Evolutionary conservation across 2,329 filamentous ascomycete species (phyloP), one percentile per base, ranked within the genome.

Genomic region (Raffaelea deltoideospora): DNA sequence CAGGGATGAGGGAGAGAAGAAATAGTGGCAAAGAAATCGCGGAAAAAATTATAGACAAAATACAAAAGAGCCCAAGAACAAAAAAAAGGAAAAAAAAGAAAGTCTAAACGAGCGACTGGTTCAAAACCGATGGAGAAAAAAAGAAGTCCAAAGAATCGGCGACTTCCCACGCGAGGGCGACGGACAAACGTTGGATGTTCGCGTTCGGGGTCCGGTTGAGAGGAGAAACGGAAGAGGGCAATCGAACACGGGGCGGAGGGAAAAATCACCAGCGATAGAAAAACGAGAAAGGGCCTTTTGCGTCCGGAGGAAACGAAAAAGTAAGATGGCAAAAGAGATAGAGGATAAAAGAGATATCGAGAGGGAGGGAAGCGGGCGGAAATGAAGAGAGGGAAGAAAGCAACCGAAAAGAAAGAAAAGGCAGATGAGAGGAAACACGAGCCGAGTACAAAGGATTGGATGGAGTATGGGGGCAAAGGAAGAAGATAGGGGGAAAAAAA

Each of bases 291-390:
- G n/a, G n/a, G n/a, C n/a, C n/a, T n/a, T n/a, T n/a, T n/a, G n/a
- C n/a, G n/a, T n/a, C n/a, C n/a, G n/a, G 26, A 30, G 13, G 11
- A 18, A 28, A 30, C 37, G 44, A 40, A 37, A 34, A 26, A 4
- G 10, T 5, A 27, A 22, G 23, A 23, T 20, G 35, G 5, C 15
- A 32, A 33, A 17, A 28, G 5, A 27, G 15, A 21, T 19, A 30
- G 9, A 28, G 10, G 33, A 24, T 10, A 11, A n/a, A 10, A 6
- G 28, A 31, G 13, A 36, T 5, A 10, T n/a, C 31, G 20, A 30
- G 18, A 24, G 14, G 17, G 19, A 22, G 21, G 9, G 20, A 19
- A 4, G 22, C 18, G 18, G 23, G 13, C 18, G 30, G 26, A 18
- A 17, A 27, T n/a, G 21, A 14, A 32, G 14, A n/a, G 10, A 18